These are phyloP conservation scores for Nissolia schottii DNA, from an alignment of 306 rosid species.

Conservation along the genomic window DNA sequence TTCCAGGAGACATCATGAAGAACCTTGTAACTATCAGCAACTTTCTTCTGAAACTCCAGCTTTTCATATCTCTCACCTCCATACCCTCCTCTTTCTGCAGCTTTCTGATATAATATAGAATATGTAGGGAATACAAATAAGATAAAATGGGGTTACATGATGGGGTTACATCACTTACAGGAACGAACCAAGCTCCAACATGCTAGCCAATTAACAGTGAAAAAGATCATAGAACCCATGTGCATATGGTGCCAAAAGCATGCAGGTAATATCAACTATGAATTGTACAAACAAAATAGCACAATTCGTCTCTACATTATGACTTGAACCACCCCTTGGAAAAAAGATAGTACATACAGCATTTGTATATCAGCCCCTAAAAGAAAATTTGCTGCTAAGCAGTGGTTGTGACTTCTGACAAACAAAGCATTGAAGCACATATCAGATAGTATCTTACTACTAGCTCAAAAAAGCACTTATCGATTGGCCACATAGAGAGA, in stretches of 20 bases:
- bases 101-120: constrained; percentile 56
- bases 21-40: constrained; percentile 52
- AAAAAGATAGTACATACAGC: neutral
- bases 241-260: neutral
- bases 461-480: neutral
- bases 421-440: constrained; percentile 7
- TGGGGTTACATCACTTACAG: neutral
- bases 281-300: neutral
- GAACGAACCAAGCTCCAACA: neutral
- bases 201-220: neutral
- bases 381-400: neutral
- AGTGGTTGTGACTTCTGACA: neutral
- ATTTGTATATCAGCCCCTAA: neutral
- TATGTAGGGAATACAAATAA: constrained; percentile 1
- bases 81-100: constrained; percentile 88
- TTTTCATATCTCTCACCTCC: constrained; percentile 96
- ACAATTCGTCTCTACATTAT: neutral
- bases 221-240: neutral
- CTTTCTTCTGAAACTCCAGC: constrained; percentile 55
- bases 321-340: neutral
- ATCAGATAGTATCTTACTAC: neutral
- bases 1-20: constrained; percentile 72
- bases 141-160: neutral
- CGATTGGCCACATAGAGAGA: neutral
- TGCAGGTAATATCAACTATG: neutral